phyloP scores from a whole-genome alignment of 2,329 filamentous ascomycete species.

The Drechmeria coniospora region DNA sequence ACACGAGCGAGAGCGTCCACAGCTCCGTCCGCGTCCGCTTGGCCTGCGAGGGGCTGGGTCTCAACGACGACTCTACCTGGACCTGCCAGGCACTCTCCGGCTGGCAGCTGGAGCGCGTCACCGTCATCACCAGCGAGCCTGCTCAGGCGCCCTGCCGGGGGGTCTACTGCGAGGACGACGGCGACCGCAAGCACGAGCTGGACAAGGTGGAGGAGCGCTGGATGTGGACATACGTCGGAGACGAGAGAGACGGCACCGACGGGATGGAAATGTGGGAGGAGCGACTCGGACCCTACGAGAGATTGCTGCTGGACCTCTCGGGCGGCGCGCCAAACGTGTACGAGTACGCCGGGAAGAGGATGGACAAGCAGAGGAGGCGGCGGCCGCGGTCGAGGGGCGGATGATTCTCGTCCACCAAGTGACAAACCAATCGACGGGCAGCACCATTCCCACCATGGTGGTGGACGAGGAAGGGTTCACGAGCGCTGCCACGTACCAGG shows the following conservation, averaged over 20 bases:
- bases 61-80: slow-evolving; percentile 33
- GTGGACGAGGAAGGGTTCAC: too few relatives aligned
- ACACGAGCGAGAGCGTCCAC: slow-evolving; percentile 41
- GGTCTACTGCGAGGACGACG: neutral
- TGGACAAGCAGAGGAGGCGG: slow-evolving; percentile 6
- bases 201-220: slow-evolving; percentile 23
- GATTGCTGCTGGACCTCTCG: slow-evolving; percentile 28
- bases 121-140: too few relatives aligned
- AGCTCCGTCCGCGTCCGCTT: slow-evolving; percentile 38
- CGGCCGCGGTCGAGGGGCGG: slow-evolving; percentile 1
- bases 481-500: too few relatives aligned
- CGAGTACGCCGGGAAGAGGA: slow-evolving; percentile 20
- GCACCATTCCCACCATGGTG: too few relatives aligned
- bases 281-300: slow-evolving; percentile 35
- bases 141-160: too few relatives aligned
- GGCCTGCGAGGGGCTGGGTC: slow-evolving; percentile 31
- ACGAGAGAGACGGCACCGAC: slow-evolving; percentile 23
- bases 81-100: slow-evolving; percentile 26
- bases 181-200: slow-evolving; percentile 7
- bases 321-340: slow-evolving; percentile 27
- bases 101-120: slow-evolving; percentile 26
- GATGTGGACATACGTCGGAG: slow-evolving; percentile 38
- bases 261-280: slow-evolving; percentile 34
- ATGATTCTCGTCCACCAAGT: too few relatives aligned
- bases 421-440: too few relatives aligned